A percentile compares a stretch with the other conserved stretches of the same genome.
Conservation (phyloP, 129 eudicot genomes). For the Chrysanthemum seticuspe region DNA sequence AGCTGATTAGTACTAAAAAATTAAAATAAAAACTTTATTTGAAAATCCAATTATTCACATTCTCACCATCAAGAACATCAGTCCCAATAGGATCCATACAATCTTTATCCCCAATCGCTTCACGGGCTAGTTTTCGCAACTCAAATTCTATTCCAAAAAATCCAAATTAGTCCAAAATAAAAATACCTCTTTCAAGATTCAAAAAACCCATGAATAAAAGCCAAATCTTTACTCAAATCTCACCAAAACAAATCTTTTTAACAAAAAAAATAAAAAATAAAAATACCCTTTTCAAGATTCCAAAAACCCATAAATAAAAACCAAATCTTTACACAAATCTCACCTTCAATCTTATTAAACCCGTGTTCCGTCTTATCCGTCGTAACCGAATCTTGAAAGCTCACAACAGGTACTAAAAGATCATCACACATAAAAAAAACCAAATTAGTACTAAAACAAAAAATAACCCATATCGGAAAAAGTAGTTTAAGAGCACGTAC, state of each 20-base stretch:
- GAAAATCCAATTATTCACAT: constrained; percentile 17
- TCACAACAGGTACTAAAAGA: constrained; percentile 40
- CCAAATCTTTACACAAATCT: constrained; percentile 9
- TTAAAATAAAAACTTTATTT: neutral
- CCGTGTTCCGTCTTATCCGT: constrained; percentile 32
- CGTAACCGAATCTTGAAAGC: constrained; percentile 41
- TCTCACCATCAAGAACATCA: constrained; percentile 41
- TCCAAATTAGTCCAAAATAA: neutral
- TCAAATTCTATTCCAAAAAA: constrained; percentile 23
- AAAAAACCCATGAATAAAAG: constrained; percentile 3
- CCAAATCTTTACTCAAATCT: constrained; percentile 9
- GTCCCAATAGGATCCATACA: constrained; percentile 36
- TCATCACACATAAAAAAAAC: neutral
- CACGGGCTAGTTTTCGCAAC: constrained; percentile 13
- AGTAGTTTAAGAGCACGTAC: constrained; percentile 25
- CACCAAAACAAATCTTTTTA: constrained; percentile 31
- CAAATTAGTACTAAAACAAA: constrained; percentile 10
- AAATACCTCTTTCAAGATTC: neutral
- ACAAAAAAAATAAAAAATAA: neutral
- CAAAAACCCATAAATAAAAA: constrained; percentile 4
- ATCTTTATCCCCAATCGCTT: constrained; percentile 29
- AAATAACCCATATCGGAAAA: constrained; percentile 13
- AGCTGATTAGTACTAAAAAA: constrained; percentile 20
- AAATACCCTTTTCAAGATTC: neutral
- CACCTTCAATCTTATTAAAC: constrained; percentile 48